Percentiles rank a stretch among this genome's conserved stretches.
phyloP scores from a whole-genome alignment of 306 rosid species.

The Vicia sativa region DNA sequence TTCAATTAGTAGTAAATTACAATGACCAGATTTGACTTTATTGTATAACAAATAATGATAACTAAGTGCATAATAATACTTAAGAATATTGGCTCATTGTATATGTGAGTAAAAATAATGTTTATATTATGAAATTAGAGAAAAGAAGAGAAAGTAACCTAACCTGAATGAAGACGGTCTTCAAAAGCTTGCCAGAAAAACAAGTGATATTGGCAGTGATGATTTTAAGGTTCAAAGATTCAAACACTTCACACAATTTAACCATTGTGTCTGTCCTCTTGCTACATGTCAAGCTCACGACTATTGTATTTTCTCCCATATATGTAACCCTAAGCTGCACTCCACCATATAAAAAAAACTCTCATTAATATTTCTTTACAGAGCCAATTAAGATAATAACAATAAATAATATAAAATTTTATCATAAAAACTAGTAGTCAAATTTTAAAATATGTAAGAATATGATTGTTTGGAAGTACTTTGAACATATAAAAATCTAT shows the following conservation, averaged over 20 bases:
- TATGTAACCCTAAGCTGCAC: constrained; percentile 70
- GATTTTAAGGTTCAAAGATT: constrained; percentile 87
- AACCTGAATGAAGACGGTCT: constrained; percentile 92
- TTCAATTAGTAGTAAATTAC: no score
- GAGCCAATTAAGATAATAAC: background rate
- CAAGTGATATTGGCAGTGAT: constrained; percentile 74
- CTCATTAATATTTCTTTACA: background rate
- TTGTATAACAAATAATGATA: no score
- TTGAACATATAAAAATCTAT: no score
- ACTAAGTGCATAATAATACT: no score
- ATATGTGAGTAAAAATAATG: no score
- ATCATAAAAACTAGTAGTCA: no score
- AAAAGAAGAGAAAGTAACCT: background rate
- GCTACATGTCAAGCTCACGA: constrained; percentile 83
- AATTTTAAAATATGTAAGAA: no score
- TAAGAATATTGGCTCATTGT: no score
- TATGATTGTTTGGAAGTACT: no score
- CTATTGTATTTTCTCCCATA: constrained; percentile 76
- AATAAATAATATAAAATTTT: no score
- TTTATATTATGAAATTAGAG: background rate
- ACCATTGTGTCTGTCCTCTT: constrained; percentile 88
- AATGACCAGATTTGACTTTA: no score
- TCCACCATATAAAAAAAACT: constrained; percentile 5
- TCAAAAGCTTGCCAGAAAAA: constrained; percentile 71
- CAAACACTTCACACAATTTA: constrained; percentile 80